Evolutionary conservation across 768 basidiomycete species (phyloP).

Genomic region (Dioszegia aurantiaca): DNA sequence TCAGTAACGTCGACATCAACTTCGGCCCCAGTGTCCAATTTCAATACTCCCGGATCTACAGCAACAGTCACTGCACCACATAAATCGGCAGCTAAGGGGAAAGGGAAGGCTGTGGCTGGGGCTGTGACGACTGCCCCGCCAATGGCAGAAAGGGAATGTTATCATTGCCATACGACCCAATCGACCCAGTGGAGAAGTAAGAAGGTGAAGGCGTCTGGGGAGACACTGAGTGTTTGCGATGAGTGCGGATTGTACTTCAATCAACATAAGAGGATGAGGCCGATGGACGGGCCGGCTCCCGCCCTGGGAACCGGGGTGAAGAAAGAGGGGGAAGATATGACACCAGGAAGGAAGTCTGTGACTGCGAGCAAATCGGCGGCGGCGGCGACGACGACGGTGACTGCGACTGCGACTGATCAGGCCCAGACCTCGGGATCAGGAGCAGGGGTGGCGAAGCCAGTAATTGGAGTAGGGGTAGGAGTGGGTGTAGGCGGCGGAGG

Average conservation of each 20-base stretch:
- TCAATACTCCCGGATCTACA: constrained; percentile 6
- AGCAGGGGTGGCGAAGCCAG: no score
- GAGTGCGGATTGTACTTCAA: constrained; percentile 47
- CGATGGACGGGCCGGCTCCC: not conserved
- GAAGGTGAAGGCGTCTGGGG: constrained; percentile 34
- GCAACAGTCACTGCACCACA: not conserved
- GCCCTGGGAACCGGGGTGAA: not conserved
- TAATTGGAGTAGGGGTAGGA: no score
- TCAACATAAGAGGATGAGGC: constrained; percentile 42
- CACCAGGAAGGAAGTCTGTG: no score
- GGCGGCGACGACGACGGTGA: no score
- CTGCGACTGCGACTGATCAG: no score
- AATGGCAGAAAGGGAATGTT: constrained; percentile 15
- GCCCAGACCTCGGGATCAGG: no score
- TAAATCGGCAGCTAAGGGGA: not conserved
- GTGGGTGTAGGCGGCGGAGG: no score
- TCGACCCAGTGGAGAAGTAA: constrained; percentile 34
- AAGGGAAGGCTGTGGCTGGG: not conserved
- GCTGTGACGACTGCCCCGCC: not conserved
- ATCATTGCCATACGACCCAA: constrained; percentile 40
- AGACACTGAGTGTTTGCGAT: constrained; percentile 40
- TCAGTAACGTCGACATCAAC: not conserved
- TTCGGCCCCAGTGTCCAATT: not conserved
- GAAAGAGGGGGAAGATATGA: not conserved
- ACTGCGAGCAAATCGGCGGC: no score